A percentile compares a stretch with the other conserved stretches of the same genome.
Conservation (phyloP, 169 alveolate species). For the Cryptosporidium bovis region DNA sequence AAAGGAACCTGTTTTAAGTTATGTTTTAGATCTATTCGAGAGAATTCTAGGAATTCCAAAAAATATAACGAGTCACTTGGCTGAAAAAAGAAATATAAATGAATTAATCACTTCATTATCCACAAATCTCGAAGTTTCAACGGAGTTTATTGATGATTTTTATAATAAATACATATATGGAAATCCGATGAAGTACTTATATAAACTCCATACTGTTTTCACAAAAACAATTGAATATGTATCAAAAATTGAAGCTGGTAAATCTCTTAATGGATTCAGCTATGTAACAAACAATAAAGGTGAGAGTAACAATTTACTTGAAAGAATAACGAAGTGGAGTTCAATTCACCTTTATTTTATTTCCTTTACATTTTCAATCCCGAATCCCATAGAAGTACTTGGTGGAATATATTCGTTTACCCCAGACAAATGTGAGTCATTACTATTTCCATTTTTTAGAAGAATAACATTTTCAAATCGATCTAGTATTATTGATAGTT, state of each 20-base stretch:
- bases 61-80: not conserved
- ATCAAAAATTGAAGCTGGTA: not conserved
- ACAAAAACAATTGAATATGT: conserved; percentile 12
- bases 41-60: conserved; percentile 48
- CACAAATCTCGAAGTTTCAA: not conserved
- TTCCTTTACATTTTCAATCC: conserved; percentile 49
- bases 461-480: conserved; percentile 48
- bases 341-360: conserved; percentile 52
- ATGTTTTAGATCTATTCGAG: conserved; percentile 10
- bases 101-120: conserved; percentile 19
- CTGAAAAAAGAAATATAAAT: conserved; percentile 3
- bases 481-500: conserved; percentile 62
- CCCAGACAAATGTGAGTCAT: conserved; percentile 60
- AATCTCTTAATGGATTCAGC: not conserved
- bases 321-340: conserved; percentile 62
- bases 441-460: conserved; percentile 33
- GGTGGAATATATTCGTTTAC: conserved; percentile 61
- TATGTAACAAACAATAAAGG: not conserved
- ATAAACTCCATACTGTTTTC: not conserved
- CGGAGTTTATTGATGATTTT: conserved; percentile 2
- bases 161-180: conserved; percentile 33
- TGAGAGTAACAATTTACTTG: conserved; percentile 15
- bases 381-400: conserved; percentile 45
- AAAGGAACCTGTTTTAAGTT: not conserved
- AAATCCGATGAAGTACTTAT: conserved; percentile 40